Conservation (phyloP, 495 filamentous ascomycete genomes). For the Annulohypoxylon stygium region DNA sequence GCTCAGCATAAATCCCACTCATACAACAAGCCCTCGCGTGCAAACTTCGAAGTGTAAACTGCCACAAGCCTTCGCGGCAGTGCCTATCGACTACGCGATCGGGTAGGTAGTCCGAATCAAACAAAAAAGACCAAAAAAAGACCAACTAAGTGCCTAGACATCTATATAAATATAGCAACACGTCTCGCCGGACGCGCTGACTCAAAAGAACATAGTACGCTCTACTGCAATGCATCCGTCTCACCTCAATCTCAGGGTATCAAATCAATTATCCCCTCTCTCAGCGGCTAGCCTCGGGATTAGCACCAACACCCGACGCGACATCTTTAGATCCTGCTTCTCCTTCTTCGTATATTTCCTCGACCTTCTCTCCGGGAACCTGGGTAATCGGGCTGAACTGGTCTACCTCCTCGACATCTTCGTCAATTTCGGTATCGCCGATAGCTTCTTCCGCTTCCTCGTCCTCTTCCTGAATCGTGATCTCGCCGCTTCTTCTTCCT, state of each 20-base stretch:
- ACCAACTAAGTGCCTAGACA: slow-evolving; percentile 19
- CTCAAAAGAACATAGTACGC: slow-evolving; percentile 23
- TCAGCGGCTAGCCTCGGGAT: neutral
- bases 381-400: slow-evolving; percentile 68
- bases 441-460: slow-evolving; percentile 68
- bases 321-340: slow-evolving; percentile 47
- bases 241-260: slow-evolving; percentile 23
- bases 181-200: neutral
- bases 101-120: slow-evolving; percentile 6
- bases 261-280: slow-evolving; percentile 27
- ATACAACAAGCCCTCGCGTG: slow-evolving; percentile 22
- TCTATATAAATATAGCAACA: slow-evolving; percentile 33
- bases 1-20: slow-evolving; percentile 15
- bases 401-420: slow-evolving; percentile 75
- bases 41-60: slow-evolving; percentile 3
- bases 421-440: slow-evolving; percentile 50
- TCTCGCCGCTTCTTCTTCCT: slow-evolving; percentile 69
- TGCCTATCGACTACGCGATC: neutral
- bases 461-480: slow-evolving; percentile 89
- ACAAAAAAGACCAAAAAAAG: slow-evolving; percentile 19
- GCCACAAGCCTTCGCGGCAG: neutral
- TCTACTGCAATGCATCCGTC: slow-evolving; percentile 26
- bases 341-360: slow-evolving; percentile 66
- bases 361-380: slow-evolving; percentile 64
- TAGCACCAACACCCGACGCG: neutral